phyloP scores from a whole-genome alignment of 2,329 filamentous ascomycete species.

The Aureobasidium sp. region DNA sequence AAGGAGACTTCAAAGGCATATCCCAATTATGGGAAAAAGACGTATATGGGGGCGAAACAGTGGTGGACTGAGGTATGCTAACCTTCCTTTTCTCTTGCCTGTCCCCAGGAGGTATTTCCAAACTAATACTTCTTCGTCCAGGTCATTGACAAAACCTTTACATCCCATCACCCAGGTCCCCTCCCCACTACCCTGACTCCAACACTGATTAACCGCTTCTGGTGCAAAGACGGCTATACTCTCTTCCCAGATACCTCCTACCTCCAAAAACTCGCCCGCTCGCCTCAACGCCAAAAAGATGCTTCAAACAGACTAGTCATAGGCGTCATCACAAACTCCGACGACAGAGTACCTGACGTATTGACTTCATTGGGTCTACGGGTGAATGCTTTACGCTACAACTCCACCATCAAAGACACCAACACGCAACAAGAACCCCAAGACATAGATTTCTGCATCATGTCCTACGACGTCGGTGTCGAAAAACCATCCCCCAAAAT shows the following conservation, averaged over 20 bases:
- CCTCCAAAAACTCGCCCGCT: constrained; percentile 36
- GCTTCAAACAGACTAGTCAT: constrained; percentile 33
- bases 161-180: constrained; percentile 20
- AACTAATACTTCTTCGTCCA: constrained; percentile 21
- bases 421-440: background rate
- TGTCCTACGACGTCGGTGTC: constrained; percentile 56
- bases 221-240: constrained; percentile 47
- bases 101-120: background rate
- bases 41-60: constrained; percentile 43
- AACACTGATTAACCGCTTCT: constrained; percentile 47
- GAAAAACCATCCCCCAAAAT: constrained; percentile 54
- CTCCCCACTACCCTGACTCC: constrained; percentile 35
- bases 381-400: constrained; percentile 25
- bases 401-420: constrained; percentile 29
- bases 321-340: constrained; percentile 58
- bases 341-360: constrained; percentile 51
- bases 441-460: constrained; percentile 51
- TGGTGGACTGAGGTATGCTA: constrained; percentile 55
- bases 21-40: constrained; percentile 54
- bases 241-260: constrained; percentile 43
- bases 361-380: constrained; percentile 48
- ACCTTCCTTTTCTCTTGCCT: background rate
- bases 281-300: constrained; percentile 9
- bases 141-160: constrained; percentile 51
- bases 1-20: constrained; percentile 39